Base-by-base conservation (phyloP, 2,329 filamentous ascomycete species). In the Xylaria polymorpha region DNA sequence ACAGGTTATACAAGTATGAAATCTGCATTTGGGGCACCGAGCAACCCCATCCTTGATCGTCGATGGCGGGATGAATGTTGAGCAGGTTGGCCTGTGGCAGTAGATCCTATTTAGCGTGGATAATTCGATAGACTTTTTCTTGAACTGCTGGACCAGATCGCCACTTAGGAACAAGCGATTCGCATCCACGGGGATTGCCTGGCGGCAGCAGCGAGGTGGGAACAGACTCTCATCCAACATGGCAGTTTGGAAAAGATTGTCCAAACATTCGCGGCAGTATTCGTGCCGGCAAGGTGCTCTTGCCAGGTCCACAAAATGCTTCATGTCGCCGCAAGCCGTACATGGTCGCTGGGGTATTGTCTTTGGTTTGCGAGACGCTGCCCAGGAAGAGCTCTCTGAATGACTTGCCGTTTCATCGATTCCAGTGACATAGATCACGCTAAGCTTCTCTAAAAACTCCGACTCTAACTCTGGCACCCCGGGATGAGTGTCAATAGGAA, bases 191-290 rank as follows among this genome's bases (percentile, higher is more conserved):
- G 81, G 74, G 4, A 90, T 85, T 0, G 74, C 67, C 32, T 82
- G 70, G 0, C 73, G 67, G 71, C 87, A 89, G 76, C 87, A 90
- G 0, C 81, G 80, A 0, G 87, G 86, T 0, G 87, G 88, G 66
- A 88, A 90, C 0, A 86, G 73, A 0, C 82, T 79, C 64, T 89
- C 85, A 68, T 88, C 85, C 0, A 66, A 77, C 25, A 85, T 79
- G 0, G 85, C 80, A 0, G 74, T 63, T 1, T 68, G n/a, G 74
- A 89, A 86, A 0, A 88, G 80, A 0, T 69, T 64, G 1, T 73
- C 72, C 0, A 90, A 71, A 72, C 88, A 90, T 0, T 69, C 70
- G 0, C 75, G 74, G 71, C 88, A 90, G 75, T 88, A 90, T 2
- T 81, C 73, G 69, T 90, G 85, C 1, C 44, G 2, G 39, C 76